Percentiles rank a stretch among this genome's conserved stretches.
Conservation (phyloP, 176 grass and related monocot genomes). For the Tillandsia fasciculata region DNA sequence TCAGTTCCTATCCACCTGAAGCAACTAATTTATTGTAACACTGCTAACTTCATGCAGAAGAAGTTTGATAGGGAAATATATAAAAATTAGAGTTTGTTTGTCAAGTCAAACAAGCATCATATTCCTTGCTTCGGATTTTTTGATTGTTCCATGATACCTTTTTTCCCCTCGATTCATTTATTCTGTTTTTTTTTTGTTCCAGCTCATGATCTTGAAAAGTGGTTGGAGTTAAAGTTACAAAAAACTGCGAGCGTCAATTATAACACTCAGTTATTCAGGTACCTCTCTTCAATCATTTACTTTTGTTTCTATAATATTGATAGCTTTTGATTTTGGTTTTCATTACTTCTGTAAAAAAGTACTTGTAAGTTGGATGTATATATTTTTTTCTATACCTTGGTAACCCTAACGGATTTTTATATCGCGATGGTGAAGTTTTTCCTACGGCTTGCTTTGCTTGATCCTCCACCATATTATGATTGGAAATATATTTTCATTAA, state of each 20-base stretch:
- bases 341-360: not conserved
- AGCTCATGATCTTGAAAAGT: slow-evolving; percentile 93
- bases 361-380: not conserved
- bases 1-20: slow-evolving; percentile 24
- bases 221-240: slow-evolving; percentile 90
- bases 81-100: not conserved
- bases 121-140: not conserved
- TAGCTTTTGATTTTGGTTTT: not conserved
- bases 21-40: not conserved
- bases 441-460: too few relatives aligned
- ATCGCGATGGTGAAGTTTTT: not conserved
- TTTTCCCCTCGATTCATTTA: not conserved
- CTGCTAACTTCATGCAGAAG: not conserved
- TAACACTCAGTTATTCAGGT: slow-evolving; percentile 83
- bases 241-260: slow-evolving; percentile 83
- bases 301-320: slow-evolving; percentile 3
- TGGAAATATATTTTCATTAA: not conserved
- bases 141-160: not conserved
- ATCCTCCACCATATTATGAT: too few relatives aligned
- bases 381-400: not conserved
- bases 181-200: slow-evolving; percentile 13
- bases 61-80: not conserved
- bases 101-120: not conserved
- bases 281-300: slow-evolving; percentile 13
- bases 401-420: not conserved